phyloP scores from a whole-genome alignment of 768 basidiomycete genomes.

The Mycena venus region DNA sequence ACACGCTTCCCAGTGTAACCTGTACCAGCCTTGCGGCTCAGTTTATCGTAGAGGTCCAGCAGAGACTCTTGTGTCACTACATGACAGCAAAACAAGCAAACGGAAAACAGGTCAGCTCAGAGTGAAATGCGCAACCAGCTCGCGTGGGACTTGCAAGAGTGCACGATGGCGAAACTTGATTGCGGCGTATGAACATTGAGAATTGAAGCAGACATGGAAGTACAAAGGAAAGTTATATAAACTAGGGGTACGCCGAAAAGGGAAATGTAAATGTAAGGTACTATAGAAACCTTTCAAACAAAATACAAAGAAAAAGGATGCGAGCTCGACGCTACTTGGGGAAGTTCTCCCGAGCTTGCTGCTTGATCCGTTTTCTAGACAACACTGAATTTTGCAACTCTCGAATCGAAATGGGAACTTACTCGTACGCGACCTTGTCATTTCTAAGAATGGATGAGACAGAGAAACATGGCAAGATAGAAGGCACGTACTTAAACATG shows the following conservation, averaged over 20 bases:
- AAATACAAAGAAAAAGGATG: not conserved
- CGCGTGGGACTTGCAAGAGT: constrained; percentile 70
- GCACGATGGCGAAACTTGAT: constrained; percentile 80
- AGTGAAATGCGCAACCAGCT: no score
- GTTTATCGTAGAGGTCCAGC: constrained; percentile 74
- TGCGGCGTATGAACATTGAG: constrained; percentile 84
- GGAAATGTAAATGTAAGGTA: constrained; percentile 10
- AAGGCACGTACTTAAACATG: constrained; percentile 90
- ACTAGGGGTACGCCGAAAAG: constrained; percentile 6
- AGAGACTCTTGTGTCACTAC: constrained; percentile 80
- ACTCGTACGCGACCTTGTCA: constrained; percentile 95
- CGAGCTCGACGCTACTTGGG: constrained; percentile 75
- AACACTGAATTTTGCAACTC: constrained; percentile 15
- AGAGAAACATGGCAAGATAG: not conserved
- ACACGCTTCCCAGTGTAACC: constrained; percentile 74
- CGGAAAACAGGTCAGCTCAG: no score
- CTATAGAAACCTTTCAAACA: no score
- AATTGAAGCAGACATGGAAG: constrained; percentile 51
- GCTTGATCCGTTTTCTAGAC: constrained; percentile 80
- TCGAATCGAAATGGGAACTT: constrained; percentile 44
- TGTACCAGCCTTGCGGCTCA: constrained; percentile 73
- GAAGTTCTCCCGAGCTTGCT: constrained; percentile 91
- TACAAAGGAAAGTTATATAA: constrained; percentile 28
- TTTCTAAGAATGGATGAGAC: constrained; percentile 67
- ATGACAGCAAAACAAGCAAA: constrained; percentile 17